Base-by-base conservation (phyloP, 1,284 basidiomycete species). In the Phellopilus nigrolimitatus region DNA sequence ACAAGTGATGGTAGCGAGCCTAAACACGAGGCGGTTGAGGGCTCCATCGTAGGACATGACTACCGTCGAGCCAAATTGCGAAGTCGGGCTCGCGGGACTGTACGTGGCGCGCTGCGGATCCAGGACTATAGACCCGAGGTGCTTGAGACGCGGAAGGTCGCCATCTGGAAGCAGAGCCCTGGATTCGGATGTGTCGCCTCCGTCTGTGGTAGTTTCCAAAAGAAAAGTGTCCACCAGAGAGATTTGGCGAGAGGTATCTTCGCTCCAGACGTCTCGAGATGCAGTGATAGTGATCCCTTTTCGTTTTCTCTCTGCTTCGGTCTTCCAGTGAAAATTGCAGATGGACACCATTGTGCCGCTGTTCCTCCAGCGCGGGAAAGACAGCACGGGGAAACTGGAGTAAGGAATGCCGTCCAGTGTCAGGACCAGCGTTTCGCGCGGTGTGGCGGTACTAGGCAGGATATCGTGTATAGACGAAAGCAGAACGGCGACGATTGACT, bases 241-340 rank as follows among this genome's bases (percentile, higher is more conserved):
- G 21, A 45, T 45, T 15, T 51, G 42, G 21, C 36, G 36, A 13
- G 12, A 17, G 13, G 36, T 17, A 12, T 28, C 31, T n/a, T 51
- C 25, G 37, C 38, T 44, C 13, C 49, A 53, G 10, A 49, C 47
- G 28, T 48, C 46, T 17, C 15, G 19, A 1, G 49, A 17, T 6
- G 49, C 46, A 8, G 51, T 53, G 41, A 53, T 43, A 1, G 33
- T 9, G 3, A 37, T 31, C 8, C 41, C 24, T 4, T 49, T n/a
- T 19, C 45, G 13, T n/a, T n/a, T n/a, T n/a, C n/a, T n/a, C 17
- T 36, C 19, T 2, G 22, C 2, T 10, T 27, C 21, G 2, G 43
- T 25, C 31, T 43, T 34, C 51, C 51, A 53, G 25, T 48, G 38
- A 27, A 43, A 42, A 4, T 33, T 37, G 19, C 51, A 53, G 10